Conservation (phyloP, 164 flowering plant species). For the Pachysandra terminalis region DNA sequence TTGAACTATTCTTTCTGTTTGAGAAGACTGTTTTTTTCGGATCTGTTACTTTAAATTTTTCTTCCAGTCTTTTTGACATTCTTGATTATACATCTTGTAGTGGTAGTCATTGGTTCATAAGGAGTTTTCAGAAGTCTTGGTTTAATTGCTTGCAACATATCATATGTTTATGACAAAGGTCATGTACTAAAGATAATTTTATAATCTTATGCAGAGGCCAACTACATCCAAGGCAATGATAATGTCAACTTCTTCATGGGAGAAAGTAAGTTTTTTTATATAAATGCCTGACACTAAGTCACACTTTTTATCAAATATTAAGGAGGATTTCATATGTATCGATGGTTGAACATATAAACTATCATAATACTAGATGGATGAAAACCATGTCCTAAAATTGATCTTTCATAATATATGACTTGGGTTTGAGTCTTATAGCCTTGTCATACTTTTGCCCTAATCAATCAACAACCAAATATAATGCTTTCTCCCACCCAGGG, state of each 20-base stretch:
- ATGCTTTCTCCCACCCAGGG: too few species aligned
- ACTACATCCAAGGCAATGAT: slow-evolving; percentile 19
- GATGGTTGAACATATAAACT: too few species aligned
- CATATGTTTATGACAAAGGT: neutral
- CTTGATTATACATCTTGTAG: neutral
- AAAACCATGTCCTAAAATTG: neutral
- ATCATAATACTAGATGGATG: neutral
- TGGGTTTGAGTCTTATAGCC: too few species aligned
- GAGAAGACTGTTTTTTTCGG: neutral
- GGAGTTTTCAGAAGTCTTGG: neutral
- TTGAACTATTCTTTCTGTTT: too few species aligned
- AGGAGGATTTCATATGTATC: neutral
- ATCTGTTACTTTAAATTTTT: neutral
- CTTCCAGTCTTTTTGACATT: neutral
- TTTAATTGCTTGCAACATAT: neutral
- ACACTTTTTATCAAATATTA: too few species aligned
- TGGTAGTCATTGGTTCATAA: too few species aligned
- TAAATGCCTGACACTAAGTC: too few species aligned
- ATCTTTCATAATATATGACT: neutral
- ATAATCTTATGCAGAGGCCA: slow-evolving; percentile 41
- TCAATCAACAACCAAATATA: too few species aligned
- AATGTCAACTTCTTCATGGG: slow-evolving; percentile 49
- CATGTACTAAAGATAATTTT: neutral
- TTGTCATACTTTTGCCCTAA: too few species aligned
- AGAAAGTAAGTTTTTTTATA: slow-evolving; percentile 57